These are phyloP conservation scores for Conticribra guillardii DNA, from an alignment of 108 stramenopile genomes.

Conservation along the genomic window DNA sequence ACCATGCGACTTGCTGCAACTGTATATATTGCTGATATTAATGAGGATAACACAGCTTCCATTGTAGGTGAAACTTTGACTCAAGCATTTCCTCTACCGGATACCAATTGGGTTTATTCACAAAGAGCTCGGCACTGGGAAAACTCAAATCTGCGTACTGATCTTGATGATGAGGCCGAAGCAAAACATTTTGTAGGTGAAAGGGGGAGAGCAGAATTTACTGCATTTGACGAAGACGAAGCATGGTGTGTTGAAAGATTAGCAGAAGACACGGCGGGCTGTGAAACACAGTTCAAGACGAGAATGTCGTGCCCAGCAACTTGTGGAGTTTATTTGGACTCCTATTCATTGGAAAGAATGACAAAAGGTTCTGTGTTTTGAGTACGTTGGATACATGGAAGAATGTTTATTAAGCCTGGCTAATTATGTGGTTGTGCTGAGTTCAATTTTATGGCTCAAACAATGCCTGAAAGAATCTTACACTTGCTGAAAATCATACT, in stretches of 20 bases:
- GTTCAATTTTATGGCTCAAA: too few species aligned
- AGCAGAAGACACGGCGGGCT: not conserved
- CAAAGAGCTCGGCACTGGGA: constrained; percentile 9
- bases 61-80: constrained; percentile 12
- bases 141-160: not conserved
- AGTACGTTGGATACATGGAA: too few species aligned
- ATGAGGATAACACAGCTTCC: constrained; percentile 10
- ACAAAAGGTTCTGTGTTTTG: too few species aligned
- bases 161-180: not conserved
- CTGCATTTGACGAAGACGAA: not conserved
- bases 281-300: not conserved
- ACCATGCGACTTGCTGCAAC: constrained; percentile 30
- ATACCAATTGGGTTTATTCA: constrained; percentile 13
- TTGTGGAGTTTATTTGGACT: not conserved
- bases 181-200: not conserved
- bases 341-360: too few species aligned
- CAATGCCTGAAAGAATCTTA: too few species aligned
- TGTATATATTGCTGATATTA: constrained; percentile 29
- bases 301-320: not conserved
- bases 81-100: constrained; percentile 18
- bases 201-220: not conserved
- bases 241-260: not conserved
- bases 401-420: too few species aligned
- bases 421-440: too few species aligned
- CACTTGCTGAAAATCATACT: too few species aligned